Base-by-base conservation (phyloP, 306 rosid species). In the Parietaria judaica region DNA sequence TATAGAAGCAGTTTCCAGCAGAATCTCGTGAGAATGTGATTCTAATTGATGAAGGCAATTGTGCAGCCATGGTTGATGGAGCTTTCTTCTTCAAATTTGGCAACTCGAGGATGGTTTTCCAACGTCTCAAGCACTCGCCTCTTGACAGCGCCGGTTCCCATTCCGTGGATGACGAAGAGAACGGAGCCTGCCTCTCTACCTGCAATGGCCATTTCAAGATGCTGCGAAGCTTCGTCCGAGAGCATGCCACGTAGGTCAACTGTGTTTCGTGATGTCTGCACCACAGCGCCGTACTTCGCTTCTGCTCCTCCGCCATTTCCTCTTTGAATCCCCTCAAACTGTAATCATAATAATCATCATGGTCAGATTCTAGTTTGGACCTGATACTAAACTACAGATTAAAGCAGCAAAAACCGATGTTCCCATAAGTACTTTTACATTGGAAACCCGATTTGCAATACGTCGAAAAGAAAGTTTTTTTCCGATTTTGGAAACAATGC, bases 41-140 rank as follows among this genome's bases (percentile, higher is more conserved):
- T 57, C 75, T 75, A 85, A 79, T 83, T 88, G 65, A 91, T 77
- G 78, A 74, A 85, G 61, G 96, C 98, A 73, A 91, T 68, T 62
- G 97, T 91, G 80, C 97, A 87, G 36, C 96, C 97, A 75, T 87
- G 80, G 71, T 87, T 91, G 84, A 75, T 74, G 36, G 95, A 77
- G 71, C 77, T 83, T 73, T 83, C 97, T 45, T 80, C 87, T 51
- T 81, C 96, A 68, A 60, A 76, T 66, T 83, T 81, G 35, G 83
- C 83, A 8, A 91, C 84, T 44, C 89, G 88, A 0, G 89, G 78
- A 67, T 91, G 92, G 7, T 68, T 87, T 54, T 64, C 62, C 38
- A 91, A 74, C 54, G 81, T 78, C 60, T 86, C 83, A 39, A 85
- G 76, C 6, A 81, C 86, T 17, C 81, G 72, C 46, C 78, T 84